A percentile compares a stretch with the other conserved stretches of the same genome.
These are phyloP conservation scores for Fraxinus cuspidata DNA, from an alignment of 257 asterid species.

Conservation along the genomic window DNA sequence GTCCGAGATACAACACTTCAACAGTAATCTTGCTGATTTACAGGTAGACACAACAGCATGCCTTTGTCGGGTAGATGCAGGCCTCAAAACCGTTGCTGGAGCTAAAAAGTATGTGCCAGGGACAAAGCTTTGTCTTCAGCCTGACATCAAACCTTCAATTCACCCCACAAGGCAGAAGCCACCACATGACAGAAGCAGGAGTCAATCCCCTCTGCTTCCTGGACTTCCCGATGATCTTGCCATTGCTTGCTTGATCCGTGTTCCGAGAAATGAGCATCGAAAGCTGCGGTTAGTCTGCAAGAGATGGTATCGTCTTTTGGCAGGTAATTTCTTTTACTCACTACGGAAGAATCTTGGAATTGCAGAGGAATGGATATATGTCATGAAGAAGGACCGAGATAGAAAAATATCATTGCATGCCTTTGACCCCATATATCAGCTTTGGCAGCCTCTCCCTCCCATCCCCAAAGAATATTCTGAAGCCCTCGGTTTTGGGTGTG, in stretches of 20 bases:
- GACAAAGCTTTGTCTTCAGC: slow-evolving; percentile 42
- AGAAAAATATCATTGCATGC: slow-evolving; percentile 44
- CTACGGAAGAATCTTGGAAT: slow-evolving; percentile 41
- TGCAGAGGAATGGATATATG: slow-evolving; percentile 48
- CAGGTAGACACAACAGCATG: slow-evolving; percentile 51
- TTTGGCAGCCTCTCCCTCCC: slow-evolving; percentile 49
- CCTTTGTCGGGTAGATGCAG: slow-evolving; percentile 48
- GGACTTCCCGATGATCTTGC: slow-evolving; percentile 55
- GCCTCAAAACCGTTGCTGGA: slow-evolving; percentile 45
- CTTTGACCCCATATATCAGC: slow-evolving; percentile 43
- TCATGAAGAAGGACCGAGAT: slow-evolving; percentile 45
- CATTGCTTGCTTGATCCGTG: slow-evolving; percentile 51
- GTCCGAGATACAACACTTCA: background rate
- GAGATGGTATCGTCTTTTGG: slow-evolving; percentile 44
- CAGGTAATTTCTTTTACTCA: slow-evolving; percentile 45
- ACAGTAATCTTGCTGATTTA: slow-evolving; percentile 10
- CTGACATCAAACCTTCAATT: slow-evolving; percentile 40
- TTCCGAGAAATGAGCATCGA: slow-evolving; percentile 41
- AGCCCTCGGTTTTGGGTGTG: slow-evolving; percentile 44
- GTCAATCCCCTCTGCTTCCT: slow-evolving; percentile 42
- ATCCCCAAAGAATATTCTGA: slow-evolving; percentile 41
- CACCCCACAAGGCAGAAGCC: slow-evolving; percentile 45
- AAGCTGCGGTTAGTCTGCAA: slow-evolving; percentile 50
- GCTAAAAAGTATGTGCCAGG: slow-evolving; percentile 46
- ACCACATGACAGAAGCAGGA: slow-evolving; percentile 39